Conservation (phyloP, 768 basidiomycete species). For the Boletus reticuloceps region DNA sequence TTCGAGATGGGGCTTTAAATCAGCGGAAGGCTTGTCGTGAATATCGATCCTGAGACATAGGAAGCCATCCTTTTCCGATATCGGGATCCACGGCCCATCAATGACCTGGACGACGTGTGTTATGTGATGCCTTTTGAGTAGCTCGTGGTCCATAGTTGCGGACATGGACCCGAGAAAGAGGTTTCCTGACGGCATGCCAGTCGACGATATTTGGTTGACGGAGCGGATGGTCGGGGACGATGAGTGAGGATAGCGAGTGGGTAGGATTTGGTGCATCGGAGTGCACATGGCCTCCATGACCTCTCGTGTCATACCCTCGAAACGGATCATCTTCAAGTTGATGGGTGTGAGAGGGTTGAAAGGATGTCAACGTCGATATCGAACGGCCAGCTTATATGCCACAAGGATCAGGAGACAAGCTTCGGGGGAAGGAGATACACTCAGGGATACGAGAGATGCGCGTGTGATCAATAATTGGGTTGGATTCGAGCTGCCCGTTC, state of each 20-base stretch:
- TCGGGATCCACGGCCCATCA: conserved; percentile 62
- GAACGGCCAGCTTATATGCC: conserved; percentile 2
- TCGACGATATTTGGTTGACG: conserved; percentile 8
- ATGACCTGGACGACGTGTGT: conserved; percentile 65
- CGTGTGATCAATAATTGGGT: conserved; percentile 3
- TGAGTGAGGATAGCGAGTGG: conserved; percentile 27
- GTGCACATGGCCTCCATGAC: conserved; percentile 85
- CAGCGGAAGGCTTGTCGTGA: conserved; percentile 56
- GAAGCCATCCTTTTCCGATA: conserved; percentile 42
- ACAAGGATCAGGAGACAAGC: background rate
- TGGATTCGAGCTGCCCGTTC: conserved; percentile 7
- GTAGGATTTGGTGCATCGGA: conserved; percentile 75
- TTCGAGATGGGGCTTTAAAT: conserved; percentile 68
- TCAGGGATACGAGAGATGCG: background rate
- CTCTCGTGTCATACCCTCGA: conserved; percentile 70
- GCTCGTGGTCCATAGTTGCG: conserved; percentile 53
- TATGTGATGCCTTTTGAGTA: conserved; percentile 50
- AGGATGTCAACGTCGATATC: background rate
- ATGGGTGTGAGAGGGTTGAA: background rate
- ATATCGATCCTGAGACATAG: conserved; percentile 67
- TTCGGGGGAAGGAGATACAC: background rate
- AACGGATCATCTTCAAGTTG: conserved; percentile 61
- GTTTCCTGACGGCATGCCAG: conserved; percentile 37
- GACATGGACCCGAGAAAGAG: conserved; percentile 71
- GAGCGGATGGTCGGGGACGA: conserved; percentile 19